These are phyloP conservation scores for Ophiostoma australiae DNA, from an alignment of 2,329 filamentous ascomycete genomes.

Conservation along the genomic window DNA sequence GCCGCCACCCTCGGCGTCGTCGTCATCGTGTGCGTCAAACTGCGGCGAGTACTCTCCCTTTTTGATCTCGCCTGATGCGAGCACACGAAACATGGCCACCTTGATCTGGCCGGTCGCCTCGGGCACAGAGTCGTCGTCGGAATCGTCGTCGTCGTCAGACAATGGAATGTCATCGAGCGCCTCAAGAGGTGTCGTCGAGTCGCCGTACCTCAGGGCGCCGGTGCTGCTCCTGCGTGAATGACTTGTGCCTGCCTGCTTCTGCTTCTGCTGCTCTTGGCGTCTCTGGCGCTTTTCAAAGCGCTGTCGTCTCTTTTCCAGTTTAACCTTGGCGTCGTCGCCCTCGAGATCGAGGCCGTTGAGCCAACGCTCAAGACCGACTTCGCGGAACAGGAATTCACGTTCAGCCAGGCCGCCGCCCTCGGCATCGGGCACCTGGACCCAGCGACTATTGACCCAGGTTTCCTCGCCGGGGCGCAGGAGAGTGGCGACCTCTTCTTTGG, in stretches of 20 bases:
- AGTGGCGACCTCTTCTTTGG: constrained; percentile 95
- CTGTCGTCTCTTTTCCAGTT: constrained; percentile 79
- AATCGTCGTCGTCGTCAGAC: constrained; percentile 71
- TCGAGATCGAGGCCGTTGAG: constrained; percentile 94
- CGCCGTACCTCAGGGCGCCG: constrained; percentile 73
- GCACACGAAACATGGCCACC: constrained; percentile 89
- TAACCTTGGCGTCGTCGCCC: constrained; percentile 83
- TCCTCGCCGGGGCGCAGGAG: constrained; percentile 88
- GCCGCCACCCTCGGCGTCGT: constrained; percentile 54
- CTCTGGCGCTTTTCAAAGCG: constrained; percentile 68
- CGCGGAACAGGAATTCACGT: constrained; percentile 92
- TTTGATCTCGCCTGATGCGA: constrained; percentile 95
- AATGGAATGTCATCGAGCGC: constrained; percentile 53
- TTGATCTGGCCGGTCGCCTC: constrained; percentile 98
- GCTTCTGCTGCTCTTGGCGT: constrained; percentile 42
- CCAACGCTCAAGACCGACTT: constrained; percentile 94
- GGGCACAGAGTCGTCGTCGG: constrained; percentile 76
- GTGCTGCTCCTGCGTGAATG: constrained; percentile 28
- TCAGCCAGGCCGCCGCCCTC: constrained; percentile 94
- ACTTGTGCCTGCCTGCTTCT: constrained; percentile 35
- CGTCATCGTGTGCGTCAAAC: constrained; percentile 93
- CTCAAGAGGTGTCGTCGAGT: constrained; percentile 70
- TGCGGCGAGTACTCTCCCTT: constrained; percentile 97
- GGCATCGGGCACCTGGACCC: constrained; percentile 87
- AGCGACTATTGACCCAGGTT: constrained; percentile 97